Conservation (phyloP, 768 basidiomycete species). For the Naematelia aurantialba region DNA sequence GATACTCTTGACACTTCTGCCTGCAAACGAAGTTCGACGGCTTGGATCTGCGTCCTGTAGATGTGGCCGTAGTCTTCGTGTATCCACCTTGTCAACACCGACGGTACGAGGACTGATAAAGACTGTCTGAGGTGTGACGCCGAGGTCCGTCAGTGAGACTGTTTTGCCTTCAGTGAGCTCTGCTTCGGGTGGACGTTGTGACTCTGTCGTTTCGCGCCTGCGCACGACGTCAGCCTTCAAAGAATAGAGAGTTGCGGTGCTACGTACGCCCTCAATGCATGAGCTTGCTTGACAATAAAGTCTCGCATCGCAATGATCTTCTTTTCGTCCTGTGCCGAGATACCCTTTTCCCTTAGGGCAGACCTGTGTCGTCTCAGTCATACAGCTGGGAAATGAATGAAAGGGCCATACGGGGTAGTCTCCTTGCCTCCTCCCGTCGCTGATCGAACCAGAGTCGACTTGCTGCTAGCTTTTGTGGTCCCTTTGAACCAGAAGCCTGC, state of each 20-base stretch:
- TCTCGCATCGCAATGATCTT: slow-evolving; percentile 86
- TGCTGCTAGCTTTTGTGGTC: slow-evolving; percentile 26
- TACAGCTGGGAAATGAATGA: background rate
- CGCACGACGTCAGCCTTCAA: no score
- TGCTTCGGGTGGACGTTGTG: slow-evolving; percentile 12
- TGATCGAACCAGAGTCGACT: slow-evolving; percentile 17
- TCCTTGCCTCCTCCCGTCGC: slow-evolving; percentile 2
- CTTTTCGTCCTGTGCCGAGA: slow-evolving; percentile 73
- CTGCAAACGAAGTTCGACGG: slow-evolving; percentile 42
- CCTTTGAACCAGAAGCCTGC: slow-evolving; percentile 71
- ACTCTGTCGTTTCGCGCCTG: slow-evolving; percentile 28
- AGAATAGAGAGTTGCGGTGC: no score
- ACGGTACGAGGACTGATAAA: slow-evolving; percentile 61
- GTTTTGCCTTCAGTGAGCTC: slow-evolving; percentile 25
- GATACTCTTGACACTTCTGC: slow-evolving; percentile 30
- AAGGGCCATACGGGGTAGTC: slow-evolving; percentile 16
- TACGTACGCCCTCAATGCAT: slow-evolving; percentile 71
- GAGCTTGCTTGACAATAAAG: slow-evolving; percentile 78
- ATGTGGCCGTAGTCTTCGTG: slow-evolving; percentile 25
- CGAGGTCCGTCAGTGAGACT: slow-evolving; percentile 68
- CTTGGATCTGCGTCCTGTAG: slow-evolving; percentile 20
- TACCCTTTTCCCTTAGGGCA: slow-evolving; percentile 57
- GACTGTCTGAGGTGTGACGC: slow-evolving; percentile 84
- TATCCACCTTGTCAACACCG: slow-evolving; percentile 32
- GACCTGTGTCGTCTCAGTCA: slow-evolving; percentile 1